Evolutionary conservation across 164 flowering plant species (phyloP), one percentile per base, ranked within the genome.

Genomic region (Liquidambar formosana): DNA sequence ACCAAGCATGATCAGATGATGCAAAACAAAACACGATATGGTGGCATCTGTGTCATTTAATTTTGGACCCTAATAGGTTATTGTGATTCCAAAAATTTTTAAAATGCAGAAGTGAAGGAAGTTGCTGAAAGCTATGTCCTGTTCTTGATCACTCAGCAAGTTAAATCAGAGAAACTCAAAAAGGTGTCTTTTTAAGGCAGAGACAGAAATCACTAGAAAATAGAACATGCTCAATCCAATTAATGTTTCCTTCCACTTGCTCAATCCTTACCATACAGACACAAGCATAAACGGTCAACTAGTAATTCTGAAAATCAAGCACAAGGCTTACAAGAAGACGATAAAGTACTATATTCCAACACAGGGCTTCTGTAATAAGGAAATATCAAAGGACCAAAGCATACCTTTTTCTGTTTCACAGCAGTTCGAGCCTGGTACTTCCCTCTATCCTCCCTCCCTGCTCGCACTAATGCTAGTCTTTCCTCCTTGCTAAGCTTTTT

Each of bases 351-450:
- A 23, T 53, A 22, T 8, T 9, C 27, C 10, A 54, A 33, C 41
- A 33, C 41, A 33, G 4, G 23, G 12, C 0, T 54, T 10, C 27
- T 10, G 57, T 1, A 54, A 63, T 19, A 8, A 38, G 64, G 76
- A 13, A 15, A 28, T 22, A 25, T 28, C 16, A 49, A 43, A 57
- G 21, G 18, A 69, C 21, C 18, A 13, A 22, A 56, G 48, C 38
- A n/a, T 70, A 94, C 97, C 97, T 94, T 94, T 52, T 94, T 90
- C 84, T 92, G 87, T 75, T 92, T 94, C 11, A 87, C 68, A 52
- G 93, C 91, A 72, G 95, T 57, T 65, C 86, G 79, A 60, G 98
- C 79, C 73, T 78, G 85, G 77, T 80, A 92, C 77, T 83, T 84
- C 66, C 84, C 96, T 74, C 95, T 85, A 15, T 86, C 96, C 75